Evolutionary conservation across 192 early-diverging fungal species (phyloP).

Genomic region (Coemansia sp.): DNA sequence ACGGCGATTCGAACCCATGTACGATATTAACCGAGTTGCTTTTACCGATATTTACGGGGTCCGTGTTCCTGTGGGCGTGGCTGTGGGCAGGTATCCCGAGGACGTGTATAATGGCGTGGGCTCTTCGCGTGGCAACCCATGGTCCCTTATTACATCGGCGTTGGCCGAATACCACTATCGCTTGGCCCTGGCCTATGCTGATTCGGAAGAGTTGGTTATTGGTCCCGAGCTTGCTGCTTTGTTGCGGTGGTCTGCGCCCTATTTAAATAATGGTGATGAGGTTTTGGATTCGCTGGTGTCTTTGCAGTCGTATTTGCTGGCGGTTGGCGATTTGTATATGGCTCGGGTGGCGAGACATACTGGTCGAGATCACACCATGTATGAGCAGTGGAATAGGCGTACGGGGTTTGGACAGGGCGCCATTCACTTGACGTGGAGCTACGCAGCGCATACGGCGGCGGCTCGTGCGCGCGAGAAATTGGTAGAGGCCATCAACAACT

Average conservation of each 20-base stretch:
- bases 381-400: constrained; percentile 62
- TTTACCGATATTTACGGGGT: constrained; percentile 13
- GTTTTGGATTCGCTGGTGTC: not conserved
- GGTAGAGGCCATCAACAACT: not conserved
- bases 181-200: constrained; percentile 32
- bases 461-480: constrained; percentile 14
- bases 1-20: constrained; percentile 19
- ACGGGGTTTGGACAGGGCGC: constrained; percentile 64
- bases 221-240: constrained; percentile 37
- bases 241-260: constrained; percentile 24
- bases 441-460: constrained; percentile 55
- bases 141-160: constrained; percentile 64
- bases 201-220: constrained; percentile 24
- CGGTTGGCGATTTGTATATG: constrained; percentile 59
- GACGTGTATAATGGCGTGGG: constrained; percentile 73
- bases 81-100: constrained; percentile 72
- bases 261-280: not conserved
- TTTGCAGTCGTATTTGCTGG: constrained; percentile 40
- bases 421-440: constrained; percentile 69
- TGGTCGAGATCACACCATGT: constrained; percentile 52
- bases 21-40: constrained; percentile 23
- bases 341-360: constrained; percentile 57
- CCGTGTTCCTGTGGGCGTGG: constrained; percentile 45
- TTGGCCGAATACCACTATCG: constrained; percentile 66
- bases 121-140: constrained; percentile 69